Conservation (phyloP, 2,329 filamentous ascomycete genomes). For the Fusarium sp. region DNA sequence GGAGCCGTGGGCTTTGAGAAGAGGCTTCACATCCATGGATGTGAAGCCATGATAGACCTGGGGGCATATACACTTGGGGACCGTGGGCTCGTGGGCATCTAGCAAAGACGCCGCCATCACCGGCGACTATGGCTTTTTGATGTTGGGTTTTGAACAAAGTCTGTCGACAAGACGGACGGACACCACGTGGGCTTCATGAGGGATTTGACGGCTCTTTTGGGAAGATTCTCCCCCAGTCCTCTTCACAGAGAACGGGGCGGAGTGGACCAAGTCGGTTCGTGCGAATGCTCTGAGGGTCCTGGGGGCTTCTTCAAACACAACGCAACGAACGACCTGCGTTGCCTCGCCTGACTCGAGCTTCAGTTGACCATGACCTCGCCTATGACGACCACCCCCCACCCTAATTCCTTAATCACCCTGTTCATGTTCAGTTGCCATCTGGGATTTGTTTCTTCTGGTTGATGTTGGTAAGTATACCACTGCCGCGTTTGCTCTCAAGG, state of each 20-base stretch:
- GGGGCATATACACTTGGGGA: slow-evolving; percentile 59
- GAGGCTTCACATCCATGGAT: slow-evolving; percentile 49
- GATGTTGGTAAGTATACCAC: slow-evolving; percentile 44
- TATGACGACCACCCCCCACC: slow-evolving; percentile 15
- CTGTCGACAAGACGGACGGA: slow-evolving; percentile 40
- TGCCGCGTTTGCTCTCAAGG: slow-evolving; percentile 38
- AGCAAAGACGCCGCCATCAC: slow-evolving; percentile 20
- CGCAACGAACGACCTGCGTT: slow-evolving; percentile 8
- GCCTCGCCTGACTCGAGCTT: slow-evolving; percentile 28
- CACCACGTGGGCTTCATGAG: slow-evolving; percentile 52
- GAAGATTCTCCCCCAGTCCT: slow-evolving; percentile 38
- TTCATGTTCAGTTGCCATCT: slow-evolving; percentile 27
- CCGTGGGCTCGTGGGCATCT: slow-evolving; percentile 54
- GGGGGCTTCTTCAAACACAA: slow-evolving; percentile 48
- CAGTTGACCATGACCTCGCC: slow-evolving; percentile 30
- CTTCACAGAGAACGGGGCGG: slow-evolving; percentile 14
- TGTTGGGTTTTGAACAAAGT: slow-evolving; percentile 42
- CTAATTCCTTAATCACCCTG: slow-evolving; percentile 23
- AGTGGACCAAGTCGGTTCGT: slow-evolving; percentile 48
- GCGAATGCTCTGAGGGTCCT: slow-evolving; percentile 52
- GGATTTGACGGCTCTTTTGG: slow-evolving; percentile 52
- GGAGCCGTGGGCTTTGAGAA: slow-evolving; percentile 65
- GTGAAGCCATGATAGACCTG: slow-evolving; percentile 64
- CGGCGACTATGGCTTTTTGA: slow-evolving; percentile 49
- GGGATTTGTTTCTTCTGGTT: slow-evolving; percentile 31